Base-by-base conservation (phyloP, 2,329 filamentous ascomycete species). In the Uncinocarpus reesii region DNA sequence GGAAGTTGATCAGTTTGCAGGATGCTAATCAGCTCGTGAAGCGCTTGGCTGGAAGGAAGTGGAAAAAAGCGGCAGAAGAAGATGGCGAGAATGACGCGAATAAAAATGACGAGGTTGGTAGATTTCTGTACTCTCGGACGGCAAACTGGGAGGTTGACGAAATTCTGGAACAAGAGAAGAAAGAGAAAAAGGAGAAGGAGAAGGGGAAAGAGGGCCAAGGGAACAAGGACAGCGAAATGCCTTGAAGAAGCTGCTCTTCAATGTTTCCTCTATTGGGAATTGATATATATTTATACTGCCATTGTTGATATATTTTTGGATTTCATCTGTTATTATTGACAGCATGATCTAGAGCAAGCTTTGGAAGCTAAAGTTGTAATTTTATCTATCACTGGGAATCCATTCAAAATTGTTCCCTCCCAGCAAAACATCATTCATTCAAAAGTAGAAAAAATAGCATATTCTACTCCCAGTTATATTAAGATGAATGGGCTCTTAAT, bases 11-110 rank as follows among this genome's bases (percentile, higher is more conserved):
- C 4, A 75, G 66, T 42, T 58, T 81, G 48, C 69, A 71, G 32
- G 78, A 81, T 59, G 77, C 78, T 8, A 81, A 79, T 56, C 77
- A 80, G 60, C 75, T 81, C 16, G 75, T 76, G 7, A 75, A 72
- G 55, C 58, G 76, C 18, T 53, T 76, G 53, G 70, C 66, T 1
- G 28, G 53, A 38, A 47, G 18, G 31, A 48, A 21, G 16, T 21
- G 42, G 35, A 52, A 32, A 24, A 40, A 37, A 15, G 18, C 28
- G 20, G 31, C 10, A 18, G 10, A 15, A 11, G 32, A 23, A 4
- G 35, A 4, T 21, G 13, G 24, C 1, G 21, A 24, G 23, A 23
- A 49, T 26, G 35, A 49, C 23, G 35, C 41, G 6, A 7, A 28
- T 10, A 2, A n/a, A 10, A 43, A 28, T 34, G 48, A 47, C 24